Percentiles rank a stretch among this genome's conserved stretches.
Evolutionary conservation across 192 early-diverging fungal genomes (phyloP).

Genomic region (Entomortierella beljakovae): DNA sequence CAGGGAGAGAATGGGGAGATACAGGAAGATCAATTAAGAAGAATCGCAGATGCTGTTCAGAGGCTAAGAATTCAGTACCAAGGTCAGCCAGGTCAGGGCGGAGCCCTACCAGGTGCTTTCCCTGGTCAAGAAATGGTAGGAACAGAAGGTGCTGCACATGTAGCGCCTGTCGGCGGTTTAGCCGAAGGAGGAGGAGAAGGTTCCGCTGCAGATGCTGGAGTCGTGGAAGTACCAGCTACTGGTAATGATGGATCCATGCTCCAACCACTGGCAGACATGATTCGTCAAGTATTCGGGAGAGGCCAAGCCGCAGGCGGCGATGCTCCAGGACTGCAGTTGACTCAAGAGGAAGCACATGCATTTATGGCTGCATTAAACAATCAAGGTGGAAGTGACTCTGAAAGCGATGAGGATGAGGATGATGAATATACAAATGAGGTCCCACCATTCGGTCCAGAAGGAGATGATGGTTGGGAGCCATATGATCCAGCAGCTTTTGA

Average conservation of each 20-base stretch:
- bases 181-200: background rate
- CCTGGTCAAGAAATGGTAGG: constrained; percentile 13
- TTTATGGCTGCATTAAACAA: constrained; percentile 14
- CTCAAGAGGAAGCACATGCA: constrained; percentile 15
- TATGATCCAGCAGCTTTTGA: constrained; percentile 49
- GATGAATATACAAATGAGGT: constrained; percentile 24
- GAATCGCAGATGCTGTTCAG: constrained; percentile 42
- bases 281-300: constrained; percentile 32
- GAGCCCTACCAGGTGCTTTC: constrained; percentile 22
- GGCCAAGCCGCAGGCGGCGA: constrained; percentile 7
- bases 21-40: constrained; percentile 29
- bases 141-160: background rate
- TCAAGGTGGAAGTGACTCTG: constrained; percentile 12
- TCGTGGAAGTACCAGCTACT: background rate
- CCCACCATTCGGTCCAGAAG: constrained; percentile 21
- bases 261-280: constrained; percentile 32
- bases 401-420: constrained; percentile 22
- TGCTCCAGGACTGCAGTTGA: background rate
- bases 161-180: background rate
- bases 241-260: constrained; percentile 9
- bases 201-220: background rate
- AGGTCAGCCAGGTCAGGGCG: background rate
- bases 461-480: constrained; percentile 41
- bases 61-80: constrained; percentile 12
- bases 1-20: constrained; percentile 21